These are phyloP conservation scores for Nasturtium officinale DNA, from an alignment of 345 rosid species.

Conservation along the genomic window DNA sequence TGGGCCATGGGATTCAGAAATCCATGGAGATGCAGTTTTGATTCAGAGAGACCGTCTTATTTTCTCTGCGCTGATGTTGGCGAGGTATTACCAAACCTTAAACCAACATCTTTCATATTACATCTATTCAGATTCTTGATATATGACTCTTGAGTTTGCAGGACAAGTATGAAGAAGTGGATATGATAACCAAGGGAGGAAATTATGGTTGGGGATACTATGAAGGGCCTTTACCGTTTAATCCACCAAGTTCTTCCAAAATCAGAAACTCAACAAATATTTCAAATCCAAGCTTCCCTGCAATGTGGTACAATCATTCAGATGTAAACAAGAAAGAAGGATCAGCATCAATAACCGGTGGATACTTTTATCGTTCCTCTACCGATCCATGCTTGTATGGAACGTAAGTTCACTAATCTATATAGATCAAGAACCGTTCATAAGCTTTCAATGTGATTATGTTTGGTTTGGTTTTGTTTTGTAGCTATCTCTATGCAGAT, in stretches of 20 bases:
- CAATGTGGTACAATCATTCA: slow-evolving; percentile 53
- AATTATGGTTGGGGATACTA: slow-evolving; percentile 59
- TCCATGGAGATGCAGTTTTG: slow-evolving; percentile 69
- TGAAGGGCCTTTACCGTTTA: slow-evolving; percentile 47
- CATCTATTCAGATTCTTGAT: background rate
- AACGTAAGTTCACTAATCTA: slow-evolving; percentile 32
- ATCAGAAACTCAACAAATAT: slow-evolving; percentile 49
- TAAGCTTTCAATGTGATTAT: background rate
- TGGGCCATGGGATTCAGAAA: slow-evolving; percentile 62
- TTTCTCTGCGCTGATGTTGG: slow-evolving; percentile 63
- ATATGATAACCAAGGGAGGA: slow-evolving; percentile 54
- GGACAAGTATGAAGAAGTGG: slow-evolving; percentile 62
- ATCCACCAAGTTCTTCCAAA: slow-evolving; percentile 31
- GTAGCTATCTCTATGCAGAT: slow-evolving; percentile 55
- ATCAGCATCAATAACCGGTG: slow-evolving; percentile 58
- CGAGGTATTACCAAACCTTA: slow-evolving; percentile 39
- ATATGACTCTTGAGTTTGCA: slow-evolving; percentile 14
- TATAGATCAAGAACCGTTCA: background rate
- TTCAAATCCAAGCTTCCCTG: slow-evolving; percentile 49
- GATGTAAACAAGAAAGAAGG: slow-evolving; percentile 41
- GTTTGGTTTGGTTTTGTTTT: slow-evolving; percentile 12
- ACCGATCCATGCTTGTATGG: slow-evolving; percentile 61
- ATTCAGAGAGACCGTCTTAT: slow-evolving; percentile 56
- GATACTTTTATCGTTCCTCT: slow-evolving; percentile 53
- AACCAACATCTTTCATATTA: background rate